Evolutionary conservation across 768 basidiomycete genomes (phyloP), one percentile per base, ranked within the genome.

Genomic region (Boletus tylopilopsis): DNA sequence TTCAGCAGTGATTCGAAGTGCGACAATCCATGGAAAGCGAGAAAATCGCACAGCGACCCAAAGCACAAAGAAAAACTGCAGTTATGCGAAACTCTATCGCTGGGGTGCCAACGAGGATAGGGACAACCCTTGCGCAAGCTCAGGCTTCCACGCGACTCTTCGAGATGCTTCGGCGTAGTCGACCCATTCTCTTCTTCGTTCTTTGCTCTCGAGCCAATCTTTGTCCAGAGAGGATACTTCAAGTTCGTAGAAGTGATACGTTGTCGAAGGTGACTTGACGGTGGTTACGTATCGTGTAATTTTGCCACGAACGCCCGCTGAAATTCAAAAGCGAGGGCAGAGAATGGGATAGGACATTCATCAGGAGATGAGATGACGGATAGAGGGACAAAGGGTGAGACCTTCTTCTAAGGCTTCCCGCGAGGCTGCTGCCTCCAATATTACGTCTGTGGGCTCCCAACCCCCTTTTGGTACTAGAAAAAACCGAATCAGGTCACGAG

Each of bases 341-440:
- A 40, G 58, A 68, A 69, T 64, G 63, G 70, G 67, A 66, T 72
- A 71, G 69, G 73, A 72, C 64, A 72, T 63, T 71, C 71, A 81
- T 85, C 76, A 85, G 82, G 82, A 81, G 77, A 71, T 73, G 78
- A 78, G 75, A 76, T 75, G 79, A 85, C 80, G 77, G 74, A 78
- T 70, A 83, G 75, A 82, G 77, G 82, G 79, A 79, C 75, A 82
- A 85, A 81, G 75, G 82, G 81, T 83, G 82, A 82, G 87, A 93
- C 90, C 90, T 92, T 93, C 90, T 88, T 93, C 90, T 70, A 87
- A 77, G 73, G 90, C 90, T 82, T 93, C 90, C 70, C 90, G 81
- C 63, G 82, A 86, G 73, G 90, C 90, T 67, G 90, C 90, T 73
- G 82, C 84, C 77, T 91, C 89, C 63, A 92, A 74, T 69, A 75